A percentile compares a stretch with the other conserved stretches of the same genome.
phyloP scores from a whole-genome alignment of 2,329 filamentous ascomycete genomes.

The Xylariaceae sp. region DNA sequence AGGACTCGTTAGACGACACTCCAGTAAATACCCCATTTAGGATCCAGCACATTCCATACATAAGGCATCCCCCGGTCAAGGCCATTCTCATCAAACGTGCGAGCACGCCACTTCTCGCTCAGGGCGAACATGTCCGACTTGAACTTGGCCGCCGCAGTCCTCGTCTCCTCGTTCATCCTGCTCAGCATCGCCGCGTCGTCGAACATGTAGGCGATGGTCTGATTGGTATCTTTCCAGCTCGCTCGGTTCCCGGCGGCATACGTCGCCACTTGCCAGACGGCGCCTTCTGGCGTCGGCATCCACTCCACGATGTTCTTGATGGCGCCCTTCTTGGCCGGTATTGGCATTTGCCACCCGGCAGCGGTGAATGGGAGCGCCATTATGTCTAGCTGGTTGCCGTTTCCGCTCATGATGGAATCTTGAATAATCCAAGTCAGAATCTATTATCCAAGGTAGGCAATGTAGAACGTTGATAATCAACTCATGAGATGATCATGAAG shows the following conservation, averaged over 20 bases:
- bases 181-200: conserved; percentile 33
- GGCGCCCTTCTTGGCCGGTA: conserved; percentile 40
- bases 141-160: conserved; percentile 36
- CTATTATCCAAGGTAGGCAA: background rate
- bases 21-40: conserved; percentile 17
- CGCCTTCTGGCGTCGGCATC: conserved; percentile 34
- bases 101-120: conserved; percentile 35
- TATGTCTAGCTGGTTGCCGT: conserved; percentile 33
- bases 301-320: conserved; percentile 33
- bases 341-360: conserved; percentile 37
- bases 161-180: conserved; percentile 33
- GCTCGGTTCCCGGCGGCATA: conserved; percentile 41
- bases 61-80: conserved; percentile 47
- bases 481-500: background rate
- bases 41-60: conserved; percentile 34
- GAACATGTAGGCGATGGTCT: conserved; percentile 41
- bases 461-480: no score
- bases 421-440: conserved; percentile 7
- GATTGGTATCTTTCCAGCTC: conserved; percentile 33
- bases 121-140: conserved; percentile 36
- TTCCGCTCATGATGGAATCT: conserved; percentile 43
- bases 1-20: conserved; percentile 12
- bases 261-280: conserved; percentile 37
- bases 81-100: conserved; percentile 41
- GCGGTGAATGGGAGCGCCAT: conserved; percentile 42